These are phyloP conservation scores for Biancaea sappan DNA, from an alignment of 306 rosid genomes.

Conservation along the genomic window DNA sequence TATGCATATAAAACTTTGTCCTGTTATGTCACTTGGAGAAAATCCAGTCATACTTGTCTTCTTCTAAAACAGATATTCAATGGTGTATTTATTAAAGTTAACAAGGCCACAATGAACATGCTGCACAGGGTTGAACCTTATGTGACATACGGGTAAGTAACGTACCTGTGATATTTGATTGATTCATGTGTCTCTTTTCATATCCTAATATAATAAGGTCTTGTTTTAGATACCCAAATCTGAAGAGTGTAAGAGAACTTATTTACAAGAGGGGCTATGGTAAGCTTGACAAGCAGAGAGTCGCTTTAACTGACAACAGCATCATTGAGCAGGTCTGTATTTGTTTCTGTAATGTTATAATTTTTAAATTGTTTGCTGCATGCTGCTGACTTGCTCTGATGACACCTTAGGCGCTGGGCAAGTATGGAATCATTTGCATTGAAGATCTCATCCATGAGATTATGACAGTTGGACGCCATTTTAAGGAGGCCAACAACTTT, in stretches of 20 bases:
- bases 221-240: conserved; percentile 66
- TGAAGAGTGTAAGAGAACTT: conserved; percentile 85
- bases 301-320: conserved; percentile 72
- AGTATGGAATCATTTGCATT: conserved; percentile 62
- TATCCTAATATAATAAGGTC: neutral
- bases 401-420: conserved; percentile 64
- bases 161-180: neutral
- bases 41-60: neutral
- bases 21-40: too few species aligned
- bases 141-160: conserved; percentile 76
- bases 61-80: conserved; percentile 71
- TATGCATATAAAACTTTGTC: neutral
- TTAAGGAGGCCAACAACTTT: conserved; percentile 88
- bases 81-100: conserved; percentile 88
- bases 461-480: conserved; percentile 84
- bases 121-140: conserved; percentile 90
- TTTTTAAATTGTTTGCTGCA: neutral
- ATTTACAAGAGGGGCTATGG: conserved; percentile 86
- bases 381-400: conserved; percentile 23
- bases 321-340: conserved; percentile 66
- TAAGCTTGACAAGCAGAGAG: conserved; percentile 73
- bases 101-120: conserved; percentile 92
- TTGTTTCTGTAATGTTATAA: neutral
- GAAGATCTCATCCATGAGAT: conserved; percentile 94
- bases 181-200: neutral